Evolutionary conservation across 768 basidiomycete genomes (phyloP).

Genomic region (Clitopilus passeckerianus): DNA sequence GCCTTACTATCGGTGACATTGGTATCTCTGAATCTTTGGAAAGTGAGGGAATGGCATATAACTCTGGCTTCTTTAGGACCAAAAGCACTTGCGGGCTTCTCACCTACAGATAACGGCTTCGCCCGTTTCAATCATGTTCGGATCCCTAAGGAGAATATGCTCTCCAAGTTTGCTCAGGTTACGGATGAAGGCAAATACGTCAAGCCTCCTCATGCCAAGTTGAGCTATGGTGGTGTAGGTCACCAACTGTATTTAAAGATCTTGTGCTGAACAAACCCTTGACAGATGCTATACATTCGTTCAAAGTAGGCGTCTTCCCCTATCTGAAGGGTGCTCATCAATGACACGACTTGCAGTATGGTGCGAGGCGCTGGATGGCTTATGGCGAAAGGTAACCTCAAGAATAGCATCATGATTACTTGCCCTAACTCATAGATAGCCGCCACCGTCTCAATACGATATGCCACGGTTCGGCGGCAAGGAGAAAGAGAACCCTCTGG

Average conservation of each 20-base stretch:
- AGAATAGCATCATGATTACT: not conserved
- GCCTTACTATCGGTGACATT: conserved; percentile 66
- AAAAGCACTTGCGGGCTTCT: conserved; percentile 46
- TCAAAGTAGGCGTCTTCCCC: conserved; percentile 38
- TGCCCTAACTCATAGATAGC: conserved; percentile 31
- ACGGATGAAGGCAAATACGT: conserved; percentile 61
- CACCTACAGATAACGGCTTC: conserved; percentile 62
- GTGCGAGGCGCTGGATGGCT: conserved; percentile 55
- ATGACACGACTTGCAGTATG: conserved; percentile 41
- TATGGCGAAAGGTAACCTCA: conserved; percentile 53
- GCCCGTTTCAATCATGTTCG: conserved; percentile 61
- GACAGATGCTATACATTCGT: conserved; percentile 71
- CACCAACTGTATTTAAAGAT: not conserved
- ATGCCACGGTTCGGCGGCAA: conserved; percentile 69
- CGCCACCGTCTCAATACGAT: conserved; percentile 63
- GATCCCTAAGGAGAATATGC: conserved; percentile 68
- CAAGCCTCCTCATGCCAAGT: conserved; percentile 65
- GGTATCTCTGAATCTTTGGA: conserved; percentile 28
- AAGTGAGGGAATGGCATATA: not conserved
- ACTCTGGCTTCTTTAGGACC: conserved; percentile 34
- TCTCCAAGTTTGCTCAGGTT: conserved; percentile 69
- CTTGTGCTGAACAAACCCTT: not conserved
- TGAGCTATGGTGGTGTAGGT: conserved; percentile 72
- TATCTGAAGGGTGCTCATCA: not conserved
- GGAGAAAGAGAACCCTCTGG: conserved; percentile 46